These are phyloP conservation scores for Podosphaera xanthii DNA, from an alignment of 2,329 filamentous ascomycete genomes.

Conservation along the genomic window DNA sequence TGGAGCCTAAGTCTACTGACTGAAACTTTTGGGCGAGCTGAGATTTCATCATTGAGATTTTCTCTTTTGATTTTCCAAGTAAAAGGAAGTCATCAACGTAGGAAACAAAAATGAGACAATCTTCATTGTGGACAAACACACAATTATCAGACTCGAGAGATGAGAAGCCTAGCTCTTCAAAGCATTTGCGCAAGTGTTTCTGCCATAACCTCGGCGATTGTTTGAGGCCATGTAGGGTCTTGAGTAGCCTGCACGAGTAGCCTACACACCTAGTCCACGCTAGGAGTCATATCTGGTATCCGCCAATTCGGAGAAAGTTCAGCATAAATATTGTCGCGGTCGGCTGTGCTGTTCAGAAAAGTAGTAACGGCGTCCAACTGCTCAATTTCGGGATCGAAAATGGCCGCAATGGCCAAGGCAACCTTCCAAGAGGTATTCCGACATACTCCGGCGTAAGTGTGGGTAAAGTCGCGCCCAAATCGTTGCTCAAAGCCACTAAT, in stretches of 20 bases:
- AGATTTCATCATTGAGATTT: too few species aligned
- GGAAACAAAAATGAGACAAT: neutral
- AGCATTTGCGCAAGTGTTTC: too few species aligned
- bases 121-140: neutral
- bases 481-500: neutral
- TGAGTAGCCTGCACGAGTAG: neutral
- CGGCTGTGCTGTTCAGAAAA: neutral
- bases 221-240: too few species aligned
- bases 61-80: neutral
- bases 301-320: neutral
- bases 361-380: neutral
- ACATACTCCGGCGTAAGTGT: neutral
- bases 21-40: neutral
- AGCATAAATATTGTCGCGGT: neutral
- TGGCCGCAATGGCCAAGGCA: neutral
- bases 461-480: neutral
- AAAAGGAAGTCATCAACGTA: neutral
- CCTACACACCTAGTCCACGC: neutral
- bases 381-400: neutral
- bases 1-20: neutral
- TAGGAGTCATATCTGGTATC: neutral
- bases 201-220: too few species aligned
- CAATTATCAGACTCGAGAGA: too few species aligned
- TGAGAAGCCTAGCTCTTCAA: too few species aligned
- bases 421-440: neutral